These are phyloP conservation scores for Rhytidhysteron rufulum DNA, from an alignment of 2,329 filamentous ascomycete species.

Conservation along the genomic window DNA sequence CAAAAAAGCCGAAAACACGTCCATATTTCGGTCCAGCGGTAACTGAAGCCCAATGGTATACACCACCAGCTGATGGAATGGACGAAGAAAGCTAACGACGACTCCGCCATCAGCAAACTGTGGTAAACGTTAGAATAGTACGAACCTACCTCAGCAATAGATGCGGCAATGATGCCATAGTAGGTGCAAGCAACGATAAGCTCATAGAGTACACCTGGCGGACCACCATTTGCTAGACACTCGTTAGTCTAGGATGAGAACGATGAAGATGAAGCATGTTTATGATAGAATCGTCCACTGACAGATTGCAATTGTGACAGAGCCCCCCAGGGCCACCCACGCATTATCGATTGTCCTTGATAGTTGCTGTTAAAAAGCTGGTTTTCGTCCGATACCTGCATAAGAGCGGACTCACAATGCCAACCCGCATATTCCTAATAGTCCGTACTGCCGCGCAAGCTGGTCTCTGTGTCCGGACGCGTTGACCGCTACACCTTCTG, in stretches of 20 bases:
- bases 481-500: conserved; percentile 51
- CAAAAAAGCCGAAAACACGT: conserved; percentile 32
- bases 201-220: conserved; percentile 16
- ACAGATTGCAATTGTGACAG: conserved; percentile 53
- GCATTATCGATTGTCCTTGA: conserved; percentile 61
- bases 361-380: neutral
- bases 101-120: too few relatives aligned
- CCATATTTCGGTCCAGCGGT: conserved; percentile 29
- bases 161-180: conserved; percentile 14
- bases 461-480: conserved; percentile 63
- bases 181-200: conserved; percentile 14
- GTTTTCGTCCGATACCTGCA: neutral
- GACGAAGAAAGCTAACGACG: conserved; percentile 16
- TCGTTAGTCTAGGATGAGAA: neutral
- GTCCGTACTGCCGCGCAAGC: conserved; percentile 59
- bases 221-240: conserved; percentile 6
- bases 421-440: conserved; percentile 57
- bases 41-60: conserved; percentile 25
- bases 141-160: conserved; percentile 13
- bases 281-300: conserved; percentile 13
- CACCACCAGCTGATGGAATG: conserved; percentile 16
- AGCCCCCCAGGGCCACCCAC: conserved; percentile 62
- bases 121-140: neutral
- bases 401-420: conserved; percentile 6
- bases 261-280: neutral